A percentile compares a stretch with the other conserved stretches of the same genome.
Conservation (phyloP, 2,329 filamentous ascomycete genomes). For the Talaromyces pinophilus region DNA sequence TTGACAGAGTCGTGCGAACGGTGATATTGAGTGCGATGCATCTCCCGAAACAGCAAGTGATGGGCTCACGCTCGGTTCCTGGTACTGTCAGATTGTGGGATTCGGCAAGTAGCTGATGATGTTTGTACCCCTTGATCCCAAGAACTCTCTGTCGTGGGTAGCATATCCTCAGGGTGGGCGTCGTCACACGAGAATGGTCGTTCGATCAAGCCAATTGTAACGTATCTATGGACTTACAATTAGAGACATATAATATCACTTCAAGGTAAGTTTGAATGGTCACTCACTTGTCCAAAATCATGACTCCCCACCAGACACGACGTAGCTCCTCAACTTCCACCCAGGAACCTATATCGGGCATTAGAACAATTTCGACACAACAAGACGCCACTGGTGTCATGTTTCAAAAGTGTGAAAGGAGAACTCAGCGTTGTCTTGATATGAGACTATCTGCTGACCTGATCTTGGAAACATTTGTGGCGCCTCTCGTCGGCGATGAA, state of each 20-base stretch:
- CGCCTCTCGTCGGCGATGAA: not conserved
- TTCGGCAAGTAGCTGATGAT: not conserved
- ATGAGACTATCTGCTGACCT: not conserved
- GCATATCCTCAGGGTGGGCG: not conserved
- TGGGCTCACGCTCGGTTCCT: conserved; percentile 3
- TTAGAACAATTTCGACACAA: not conserved
- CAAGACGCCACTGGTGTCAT: not conserved
- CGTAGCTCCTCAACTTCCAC: conserved; percentile 9
- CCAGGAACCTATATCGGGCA: not conserved
- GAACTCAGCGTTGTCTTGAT: not conserved
- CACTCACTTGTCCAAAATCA: not conserved
- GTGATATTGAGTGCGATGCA: not conserved
- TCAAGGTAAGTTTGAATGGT: not conserved
- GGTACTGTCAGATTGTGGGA: not conserved
- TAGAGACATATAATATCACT: not conserved
- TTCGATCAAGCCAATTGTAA: not conserved
- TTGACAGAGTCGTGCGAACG: conserved; percentile 4
- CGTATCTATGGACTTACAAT: not conserved
- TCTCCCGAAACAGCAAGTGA: conserved; percentile 2
- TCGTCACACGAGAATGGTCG: conserved; percentile 7
- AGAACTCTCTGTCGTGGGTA: not conserved
- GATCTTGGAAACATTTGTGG: not conserved
- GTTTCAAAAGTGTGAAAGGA: not conserved
- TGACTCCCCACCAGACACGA: conserved; percentile 1
- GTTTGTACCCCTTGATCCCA: conserved; percentile 11